These are phyloP conservation scores for Entonaema liquescens DNA, from an alignment of 495 filamentous ascomycete species.

Conservation along the genomic window DNA sequence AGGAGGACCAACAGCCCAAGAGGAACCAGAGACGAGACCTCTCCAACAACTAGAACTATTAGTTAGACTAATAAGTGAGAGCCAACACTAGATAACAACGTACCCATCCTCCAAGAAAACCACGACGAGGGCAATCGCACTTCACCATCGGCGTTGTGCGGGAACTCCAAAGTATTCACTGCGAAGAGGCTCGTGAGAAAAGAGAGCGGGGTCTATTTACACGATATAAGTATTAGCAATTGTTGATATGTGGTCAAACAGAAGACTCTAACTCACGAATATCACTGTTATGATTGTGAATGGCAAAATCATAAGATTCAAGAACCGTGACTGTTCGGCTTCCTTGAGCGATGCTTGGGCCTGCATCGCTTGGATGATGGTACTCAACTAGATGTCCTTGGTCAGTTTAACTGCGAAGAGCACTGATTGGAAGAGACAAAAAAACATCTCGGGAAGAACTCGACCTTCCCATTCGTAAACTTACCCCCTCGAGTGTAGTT, in stretches of 20 bases:
- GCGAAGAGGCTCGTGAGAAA: not conserved
- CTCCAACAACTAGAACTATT: not conserved
- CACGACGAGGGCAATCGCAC: not conserved
- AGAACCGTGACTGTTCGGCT: not conserved
- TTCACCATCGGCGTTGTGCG: not conserved
- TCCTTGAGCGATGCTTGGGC: not conserved
- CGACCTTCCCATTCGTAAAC: not conserved
- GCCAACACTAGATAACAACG: not conserved
- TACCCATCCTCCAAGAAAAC: not conserved
- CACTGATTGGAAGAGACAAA: not conserved
- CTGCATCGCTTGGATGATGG: conserved; percentile 1
- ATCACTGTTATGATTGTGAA: not conserved
- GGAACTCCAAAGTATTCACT: not conserved
- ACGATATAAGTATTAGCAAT: not conserved
- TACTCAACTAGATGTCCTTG: not conserved
- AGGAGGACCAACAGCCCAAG: not conserved
- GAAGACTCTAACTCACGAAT: not conserved
- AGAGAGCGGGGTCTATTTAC: not conserved
- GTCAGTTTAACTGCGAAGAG: not conserved
- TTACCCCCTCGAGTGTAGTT: not conserved
- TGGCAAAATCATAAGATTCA: not conserved
- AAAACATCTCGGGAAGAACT: not conserved
- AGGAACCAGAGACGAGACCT: not conserved
- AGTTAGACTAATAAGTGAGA: not conserved
- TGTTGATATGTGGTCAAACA: not conserved